These are phyloP conservation scores for Cutaneotrichosporon cutaneum DNA, from an alignment of 1,284 basidiomycete species.

Conservation along the genomic window DNA sequence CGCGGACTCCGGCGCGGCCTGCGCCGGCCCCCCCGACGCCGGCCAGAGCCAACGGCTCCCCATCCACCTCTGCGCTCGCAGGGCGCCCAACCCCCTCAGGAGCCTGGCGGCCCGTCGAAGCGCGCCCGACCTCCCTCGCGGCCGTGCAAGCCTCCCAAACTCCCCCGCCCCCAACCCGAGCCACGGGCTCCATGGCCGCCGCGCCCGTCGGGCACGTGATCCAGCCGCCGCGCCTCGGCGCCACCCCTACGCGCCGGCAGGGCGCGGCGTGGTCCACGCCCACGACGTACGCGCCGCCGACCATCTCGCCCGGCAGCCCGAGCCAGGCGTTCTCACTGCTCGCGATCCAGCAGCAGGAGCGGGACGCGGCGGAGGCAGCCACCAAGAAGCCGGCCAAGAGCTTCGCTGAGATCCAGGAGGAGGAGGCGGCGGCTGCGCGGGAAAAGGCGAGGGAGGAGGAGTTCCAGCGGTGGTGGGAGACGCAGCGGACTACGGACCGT, in stretches of 20 bases:
- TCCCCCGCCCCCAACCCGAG: constrained; percentile 10
- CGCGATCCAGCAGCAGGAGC: constrained; percentile 77
- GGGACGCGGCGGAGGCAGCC: constrained; percentile 56
- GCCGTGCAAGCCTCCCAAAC: constrained; percentile 39
- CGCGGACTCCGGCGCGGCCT: constrained; percentile 21
- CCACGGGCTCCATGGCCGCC: constrained; percentile 23
- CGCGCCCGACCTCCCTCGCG: constrained; percentile 34
- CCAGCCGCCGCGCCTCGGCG: constrained; percentile 9
- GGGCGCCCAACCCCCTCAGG: neutral
- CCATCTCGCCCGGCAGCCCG: constrained; percentile 46
- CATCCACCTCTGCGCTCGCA: neutral
- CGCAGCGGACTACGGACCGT: constrained; percentile 57
- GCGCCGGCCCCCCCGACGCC: constrained; percentile 12
- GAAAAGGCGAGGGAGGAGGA: constrained; percentile 66
- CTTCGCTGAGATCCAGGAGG: constrained; percentile 77
- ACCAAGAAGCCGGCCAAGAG: constrained; percentile 59
- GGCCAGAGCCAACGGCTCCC: constrained; percentile 2
- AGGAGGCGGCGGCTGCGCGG: constrained; percentile 59
- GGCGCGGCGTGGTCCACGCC: constrained; percentile 24
- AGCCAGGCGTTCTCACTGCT: constrained; percentile 63
- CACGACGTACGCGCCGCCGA: constrained; percentile 28
- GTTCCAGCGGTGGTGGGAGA: constrained; percentile 81
- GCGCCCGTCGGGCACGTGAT: constrained; percentile 20
- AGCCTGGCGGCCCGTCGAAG: constrained; percentile 38
- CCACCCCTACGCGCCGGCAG: neutral